Base-by-base conservation (phyloP, 2,329 filamentous ascomycete species). In the Ophiostoma sp. region DNA sequence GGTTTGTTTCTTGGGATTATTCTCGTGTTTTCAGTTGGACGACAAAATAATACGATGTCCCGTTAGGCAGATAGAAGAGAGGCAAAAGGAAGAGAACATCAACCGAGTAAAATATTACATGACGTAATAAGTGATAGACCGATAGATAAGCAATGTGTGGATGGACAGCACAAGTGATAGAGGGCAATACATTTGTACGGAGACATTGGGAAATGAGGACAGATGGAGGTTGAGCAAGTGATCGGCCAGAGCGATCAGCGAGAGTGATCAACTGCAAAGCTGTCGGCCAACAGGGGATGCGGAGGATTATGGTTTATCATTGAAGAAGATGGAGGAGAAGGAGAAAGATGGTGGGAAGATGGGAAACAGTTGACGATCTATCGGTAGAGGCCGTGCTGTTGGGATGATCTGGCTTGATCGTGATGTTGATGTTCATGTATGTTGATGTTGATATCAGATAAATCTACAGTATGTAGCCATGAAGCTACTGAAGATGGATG, bases 301-400 rank as follows among this genome's bases (percentile, higher is more conserved):
- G 62, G 62, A 65, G 62, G 33, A 36, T 65, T 65, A 65, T 65
- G 62, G 7, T n/a, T 27, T 23, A n/a, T 5, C 2, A 64, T 20
- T 65, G 62, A 65, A 65, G 33, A 65, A 65, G n/a, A 23, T 15
- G 39, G 39, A 13, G 13, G 39, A 65, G n/a, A 23, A 4, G 39
- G 39, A 13, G 13, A 13, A 64, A 64, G 60, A 35, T 4, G 5
- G 62, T 39, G 17, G 17, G 33, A 39, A n/a, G n/a, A n/a, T 31
- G 15, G 13, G 60, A 62, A 62, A 17, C 23, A 60, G 10, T 23
- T 65, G 62, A 39, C 33, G 31, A 65, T 65, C 62, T 36, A 65
- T 65, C 62, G 35, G 62, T 23, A 65, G 62, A 65, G 62, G 35
- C 62, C 62, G 62, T 39, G 62, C 60, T 65, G 31, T 39, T 36